Percentiles rank a stretch among this genome's conserved stretches.
These are phyloP conservation scores for Sporisorium iseilematis-ciliati DNA, from an alignment of 1,284 basidiomycete genomes.

Conservation along the genomic window DNA sequence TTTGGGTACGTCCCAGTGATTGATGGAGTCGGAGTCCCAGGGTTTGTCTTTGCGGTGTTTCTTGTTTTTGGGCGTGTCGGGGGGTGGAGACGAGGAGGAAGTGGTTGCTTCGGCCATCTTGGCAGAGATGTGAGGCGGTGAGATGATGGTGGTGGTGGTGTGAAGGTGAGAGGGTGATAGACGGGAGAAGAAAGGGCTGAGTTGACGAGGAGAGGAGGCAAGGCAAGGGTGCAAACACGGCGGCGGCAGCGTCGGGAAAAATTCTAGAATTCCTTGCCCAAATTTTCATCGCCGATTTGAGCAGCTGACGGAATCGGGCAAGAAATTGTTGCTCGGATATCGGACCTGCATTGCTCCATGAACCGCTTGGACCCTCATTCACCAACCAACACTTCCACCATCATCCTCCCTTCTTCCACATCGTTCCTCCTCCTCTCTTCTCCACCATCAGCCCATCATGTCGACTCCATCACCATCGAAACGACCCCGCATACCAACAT, in stretches of 20 bases:
- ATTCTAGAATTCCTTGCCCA: slow-evolving; percentile 30
- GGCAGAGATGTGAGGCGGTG: neutral
- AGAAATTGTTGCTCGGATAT: neutral
- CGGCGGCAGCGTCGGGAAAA: slow-evolving; percentile 18
- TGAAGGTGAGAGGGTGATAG: neutral
- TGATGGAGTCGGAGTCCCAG: slow-evolving; percentile 98
- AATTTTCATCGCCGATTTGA: slow-evolving; percentile 39
- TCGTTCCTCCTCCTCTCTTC: too few species aligned
- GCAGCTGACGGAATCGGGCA: too few species aligned
- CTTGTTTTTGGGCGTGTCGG: slow-evolving; percentile 59
- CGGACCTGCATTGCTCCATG: neutral
- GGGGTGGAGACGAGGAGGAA: slow-evolving; percentile 16
- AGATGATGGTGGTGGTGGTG: too few species aligned
- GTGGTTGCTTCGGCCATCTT: slow-evolving; percentile 16
- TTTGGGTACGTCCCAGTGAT: slow-evolving; percentile 94
- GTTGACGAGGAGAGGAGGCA: too few species aligned
- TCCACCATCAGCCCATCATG: slow-evolving; percentile 14
- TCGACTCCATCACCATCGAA: slow-evolving; percentile 45
- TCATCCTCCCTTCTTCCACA: too few species aligned
- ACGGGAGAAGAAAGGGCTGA: neutral
- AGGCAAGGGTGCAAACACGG: slow-evolving; percentile 2
- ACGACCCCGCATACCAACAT: slow-evolving; percentile 28
- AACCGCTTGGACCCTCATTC: slow-evolving; percentile 22
- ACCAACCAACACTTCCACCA: neutral
- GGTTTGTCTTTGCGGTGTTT: slow-evolving; percentile 69